Conservation (phyloP, 2,329 filamentous ascomycete genomes). For the Zymoseptoria pseudotritici region DNA sequence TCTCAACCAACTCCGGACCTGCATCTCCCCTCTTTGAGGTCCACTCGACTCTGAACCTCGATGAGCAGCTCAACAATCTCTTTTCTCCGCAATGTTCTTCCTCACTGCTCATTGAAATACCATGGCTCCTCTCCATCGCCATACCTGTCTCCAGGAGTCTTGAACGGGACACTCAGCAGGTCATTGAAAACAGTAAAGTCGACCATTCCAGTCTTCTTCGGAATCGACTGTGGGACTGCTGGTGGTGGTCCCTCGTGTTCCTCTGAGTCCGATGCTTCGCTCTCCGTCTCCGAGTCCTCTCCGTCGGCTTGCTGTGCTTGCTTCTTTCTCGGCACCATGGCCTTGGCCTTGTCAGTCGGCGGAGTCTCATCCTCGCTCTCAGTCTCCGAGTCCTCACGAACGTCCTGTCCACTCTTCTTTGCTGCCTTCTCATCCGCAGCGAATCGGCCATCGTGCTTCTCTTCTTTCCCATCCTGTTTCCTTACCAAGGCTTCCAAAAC, state of each 20-base stretch:
- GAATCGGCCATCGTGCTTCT: background rate
- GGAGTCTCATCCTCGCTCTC: slow-evolving; percentile 9
- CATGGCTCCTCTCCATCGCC: slow-evolving; percentile 36
- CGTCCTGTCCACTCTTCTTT: slow-evolving; percentile 3
- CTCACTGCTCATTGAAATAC: slow-evolving; percentile 31
- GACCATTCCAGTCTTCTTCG: slow-evolving; percentile 8
- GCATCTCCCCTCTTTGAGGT: too few relatives aligned
- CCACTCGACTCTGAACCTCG: too few relatives aligned
- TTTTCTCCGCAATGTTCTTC: too few relatives aligned
- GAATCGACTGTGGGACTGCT: background rate
- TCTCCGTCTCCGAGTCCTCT: slow-evolving; percentile 13
- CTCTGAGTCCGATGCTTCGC: slow-evolving; percentile 7
- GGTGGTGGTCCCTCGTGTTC: background rate
- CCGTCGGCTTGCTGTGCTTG: slow-evolving; percentile 2
- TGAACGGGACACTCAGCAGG: slow-evolving; percentile 57
- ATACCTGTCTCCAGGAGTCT: slow-evolving; percentile 50
- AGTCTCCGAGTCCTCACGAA: slow-evolving; percentile 9
- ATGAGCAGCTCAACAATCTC: too few relatives aligned
- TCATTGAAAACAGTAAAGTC: slow-evolving; percentile 46
- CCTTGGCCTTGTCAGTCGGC: background rate
- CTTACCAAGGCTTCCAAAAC: background rate
- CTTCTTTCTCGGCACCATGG: background rate
- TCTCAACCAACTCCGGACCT: too few relatives aligned
- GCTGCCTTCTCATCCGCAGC: background rate
- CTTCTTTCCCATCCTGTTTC: background rate